These are phyloP conservation scores for Coemansia sp. DNA, from an alignment of 192 early-diverging fungal species.

Conservation along the genomic window DNA sequence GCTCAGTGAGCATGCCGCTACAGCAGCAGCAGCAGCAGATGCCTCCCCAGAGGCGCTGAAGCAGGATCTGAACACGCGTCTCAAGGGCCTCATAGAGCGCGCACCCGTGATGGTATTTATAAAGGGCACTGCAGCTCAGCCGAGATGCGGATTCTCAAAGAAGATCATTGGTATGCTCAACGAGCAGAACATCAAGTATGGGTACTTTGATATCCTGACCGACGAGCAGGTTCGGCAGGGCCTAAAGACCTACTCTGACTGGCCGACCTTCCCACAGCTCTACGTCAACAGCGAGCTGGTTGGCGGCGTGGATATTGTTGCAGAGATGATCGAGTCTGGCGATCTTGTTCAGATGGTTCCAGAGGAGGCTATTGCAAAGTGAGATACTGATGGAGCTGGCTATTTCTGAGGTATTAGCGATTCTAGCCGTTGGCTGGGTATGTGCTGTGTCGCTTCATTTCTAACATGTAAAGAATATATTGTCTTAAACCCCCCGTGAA, in stretches of 20 bases:
- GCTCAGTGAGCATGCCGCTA: conserved; percentile 29
- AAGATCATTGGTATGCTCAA: conserved; percentile 76
- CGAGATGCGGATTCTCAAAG: conserved; percentile 91
- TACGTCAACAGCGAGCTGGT: conserved; percentile 90
- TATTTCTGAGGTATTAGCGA: too few relatives aligned
- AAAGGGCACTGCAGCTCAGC: conserved; percentile 88
- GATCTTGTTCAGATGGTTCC: conserved; percentile 69
- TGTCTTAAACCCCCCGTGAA: neutral
- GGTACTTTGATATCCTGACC: conserved; percentile 88
- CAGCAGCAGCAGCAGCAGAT: conserved; percentile 13
- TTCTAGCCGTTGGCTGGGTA: too few relatives aligned
- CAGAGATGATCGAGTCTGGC: conserved; percentile 80
- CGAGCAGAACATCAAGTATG: conserved; percentile 56
- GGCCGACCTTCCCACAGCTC: conserved; percentile 96
- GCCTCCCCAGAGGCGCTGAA: conserved; percentile 58
- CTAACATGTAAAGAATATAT: neutral
- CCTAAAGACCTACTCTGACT: conserved; percentile 85
- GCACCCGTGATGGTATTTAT: conserved; percentile 93
- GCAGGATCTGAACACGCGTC: conserved; percentile 70
- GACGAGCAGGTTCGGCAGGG: conserved; percentile 92
- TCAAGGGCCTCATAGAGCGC: conserved; percentile 67
- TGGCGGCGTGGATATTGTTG: conserved; percentile 94
- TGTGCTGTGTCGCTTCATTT: too few relatives aligned
- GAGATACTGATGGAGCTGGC: too few relatives aligned
- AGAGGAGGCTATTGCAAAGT: conserved; percentile 24